These are phyloP conservation scores for Sanghuangporus sanghuang DNA, from an alignment of 1,284 basidiomycete species.

Conservation along the genomic window DNA sequence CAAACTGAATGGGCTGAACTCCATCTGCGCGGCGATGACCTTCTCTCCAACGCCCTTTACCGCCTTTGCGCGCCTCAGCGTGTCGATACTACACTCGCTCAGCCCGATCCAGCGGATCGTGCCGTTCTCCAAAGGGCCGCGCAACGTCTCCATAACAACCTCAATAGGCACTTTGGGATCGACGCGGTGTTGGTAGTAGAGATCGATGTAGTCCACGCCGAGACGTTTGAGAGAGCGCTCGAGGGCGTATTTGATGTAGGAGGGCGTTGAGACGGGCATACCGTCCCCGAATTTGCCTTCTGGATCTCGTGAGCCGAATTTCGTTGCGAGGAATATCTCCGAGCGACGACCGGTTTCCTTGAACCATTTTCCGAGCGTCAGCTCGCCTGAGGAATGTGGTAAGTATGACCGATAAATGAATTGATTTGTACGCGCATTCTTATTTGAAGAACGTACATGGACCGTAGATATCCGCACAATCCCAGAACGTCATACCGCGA, in stretches of 20 bases:
- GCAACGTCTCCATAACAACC: constrained; percentile 28
- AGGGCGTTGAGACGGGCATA: constrained; percentile 20
- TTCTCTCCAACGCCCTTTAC: constrained; percentile 18
- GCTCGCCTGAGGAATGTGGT: constrained; percentile 3
- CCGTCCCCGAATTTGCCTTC: not conserved
- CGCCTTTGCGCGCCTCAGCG: constrained; percentile 31
- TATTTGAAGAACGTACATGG: not conserved
- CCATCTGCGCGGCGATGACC: constrained; percentile 4
- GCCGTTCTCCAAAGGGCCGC: constrained; percentile 28
- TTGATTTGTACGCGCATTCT: too few relatives aligned
- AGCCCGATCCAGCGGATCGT: constrained; percentile 30
- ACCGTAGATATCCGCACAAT: constrained; percentile 12
- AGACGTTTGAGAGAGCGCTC: constrained; percentile 24
- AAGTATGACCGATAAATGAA: not conserved
- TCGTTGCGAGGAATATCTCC: constrained; percentile 28
- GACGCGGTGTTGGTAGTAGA: constrained; percentile 28
- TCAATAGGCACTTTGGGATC: constrained; percentile 31
- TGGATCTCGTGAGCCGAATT: constrained; percentile 20
- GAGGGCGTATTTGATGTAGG: constrained; percentile 22
- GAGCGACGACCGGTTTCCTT: constrained; percentile 19
- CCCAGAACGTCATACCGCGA: constrained; percentile 15
- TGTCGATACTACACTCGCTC: constrained; percentile 33
- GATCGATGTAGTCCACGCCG: constrained; percentile 25
- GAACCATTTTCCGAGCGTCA: constrained; percentile 17
- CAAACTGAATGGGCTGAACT: not conserved